phyloP scores from a whole-genome alignment of 495 filamentous ascomycete genomes.

The Astrocystis sublimbata region DNA sequence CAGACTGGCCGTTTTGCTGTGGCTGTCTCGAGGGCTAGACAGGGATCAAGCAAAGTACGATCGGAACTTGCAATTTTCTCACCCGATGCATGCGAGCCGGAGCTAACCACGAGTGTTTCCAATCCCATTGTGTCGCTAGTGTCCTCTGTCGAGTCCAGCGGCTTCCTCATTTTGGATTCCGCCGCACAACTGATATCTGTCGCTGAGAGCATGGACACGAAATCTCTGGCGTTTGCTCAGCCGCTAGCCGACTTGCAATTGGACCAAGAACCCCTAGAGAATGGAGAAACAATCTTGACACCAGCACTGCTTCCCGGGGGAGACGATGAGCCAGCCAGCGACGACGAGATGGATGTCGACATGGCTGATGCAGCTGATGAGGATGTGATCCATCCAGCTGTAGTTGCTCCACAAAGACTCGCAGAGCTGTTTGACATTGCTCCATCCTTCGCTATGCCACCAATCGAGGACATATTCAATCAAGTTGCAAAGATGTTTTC shows the following conservation, averaged over 20 bases:
- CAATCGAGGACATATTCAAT: conserved; percentile 75
- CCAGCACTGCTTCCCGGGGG: conserved; percentile 29
- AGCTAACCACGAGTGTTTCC: conserved; percentile 49
- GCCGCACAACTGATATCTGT: conserved; percentile 58
- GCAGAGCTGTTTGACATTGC: conserved; percentile 72
- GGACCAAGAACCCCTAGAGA: conserved; percentile 30
- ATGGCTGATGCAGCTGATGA: conserved; percentile 37
- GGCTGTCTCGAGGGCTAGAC: conserved; percentile 43
- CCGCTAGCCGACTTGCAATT: conserved; percentile 49
- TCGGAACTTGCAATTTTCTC: conserved; percentile 61
- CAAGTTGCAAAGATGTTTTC: conserved; percentile 65
- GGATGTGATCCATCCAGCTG: conserved; percentile 45
- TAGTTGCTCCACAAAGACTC: conserved; percentile 65
- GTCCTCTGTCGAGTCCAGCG: conserved; percentile 53
- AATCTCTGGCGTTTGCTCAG: conserved; percentile 47
- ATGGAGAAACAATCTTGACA: conserved; percentile 15
- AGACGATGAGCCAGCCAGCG: conserved; percentile 51
- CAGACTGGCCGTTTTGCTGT: conserved; percentile 60
- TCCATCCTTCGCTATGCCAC: conserved; percentile 73
- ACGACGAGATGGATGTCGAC: conserved; percentile 46
- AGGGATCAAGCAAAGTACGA: conserved; percentile 26
- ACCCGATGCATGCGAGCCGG: conserved; percentile 47
- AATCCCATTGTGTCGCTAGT: conserved; percentile 56
- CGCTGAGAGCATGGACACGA: conserved; percentile 51
- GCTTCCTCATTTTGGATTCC: conserved; percentile 62